Evolutionary conservation across 2,329 filamentous ascomycete species (phyloP).

Genomic region (Bipolaris cookei): DNA sequence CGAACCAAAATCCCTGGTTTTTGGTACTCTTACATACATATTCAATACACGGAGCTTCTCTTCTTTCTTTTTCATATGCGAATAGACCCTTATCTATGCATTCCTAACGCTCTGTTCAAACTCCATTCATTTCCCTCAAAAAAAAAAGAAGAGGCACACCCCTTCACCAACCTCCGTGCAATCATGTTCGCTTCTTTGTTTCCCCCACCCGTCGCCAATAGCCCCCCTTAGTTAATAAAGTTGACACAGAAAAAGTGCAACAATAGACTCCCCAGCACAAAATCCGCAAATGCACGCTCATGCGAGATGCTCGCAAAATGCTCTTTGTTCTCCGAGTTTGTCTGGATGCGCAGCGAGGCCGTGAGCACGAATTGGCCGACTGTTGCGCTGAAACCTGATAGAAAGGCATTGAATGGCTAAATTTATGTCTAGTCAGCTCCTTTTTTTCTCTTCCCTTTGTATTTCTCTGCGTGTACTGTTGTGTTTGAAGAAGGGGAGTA

Average conservation of each 20-base stretch:
- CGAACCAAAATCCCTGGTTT: neutral
- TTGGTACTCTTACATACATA: slow-evolving; percentile 7
- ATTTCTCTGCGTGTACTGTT: too few species aligned
- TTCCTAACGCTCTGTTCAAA: neutral
- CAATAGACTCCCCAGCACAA: slow-evolving; percentile 90
- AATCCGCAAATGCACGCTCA: slow-evolving; percentile 95
- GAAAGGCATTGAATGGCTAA: slow-evolving; percentile 97
- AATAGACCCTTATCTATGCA: neutral
- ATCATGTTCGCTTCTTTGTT: too few species aligned
- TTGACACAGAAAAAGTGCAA: slow-evolving; percentile 99
- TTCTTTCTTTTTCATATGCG: neutral
- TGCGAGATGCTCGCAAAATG: slow-evolving; percentile 79
- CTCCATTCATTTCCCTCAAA: neutral
- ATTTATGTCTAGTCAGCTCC: neutral
- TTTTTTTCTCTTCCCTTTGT: neutral
- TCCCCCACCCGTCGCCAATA: too few species aligned
- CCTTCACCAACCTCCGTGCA: neutral
- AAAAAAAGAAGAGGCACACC: neutral
- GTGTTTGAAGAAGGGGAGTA: neutral
- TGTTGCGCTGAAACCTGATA: slow-evolving; percentile 90
- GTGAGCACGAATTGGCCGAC: slow-evolving; percentile 98
- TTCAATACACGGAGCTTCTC: neutral
- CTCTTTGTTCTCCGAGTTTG: slow-evolving; percentile 77
- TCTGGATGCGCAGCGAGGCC: slow-evolving; percentile 88
- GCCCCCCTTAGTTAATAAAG: slow-evolving; percentile 81